Conservation (phyloP, 345 rosid genomes). For the Noccaea caerulescens region DNA sequence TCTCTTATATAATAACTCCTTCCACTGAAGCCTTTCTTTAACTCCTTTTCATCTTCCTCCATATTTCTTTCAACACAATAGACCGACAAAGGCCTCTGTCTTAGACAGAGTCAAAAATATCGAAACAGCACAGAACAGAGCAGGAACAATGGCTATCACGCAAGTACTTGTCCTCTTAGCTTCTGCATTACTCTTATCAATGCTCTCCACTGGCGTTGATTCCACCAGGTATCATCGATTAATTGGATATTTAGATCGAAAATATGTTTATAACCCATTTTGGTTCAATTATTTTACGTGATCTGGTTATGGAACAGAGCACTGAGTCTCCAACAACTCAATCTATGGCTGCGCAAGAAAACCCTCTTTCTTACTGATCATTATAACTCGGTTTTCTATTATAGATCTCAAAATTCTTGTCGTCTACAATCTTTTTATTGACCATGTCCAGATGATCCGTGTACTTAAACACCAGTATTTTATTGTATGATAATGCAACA, state of each 20-base stretch:
- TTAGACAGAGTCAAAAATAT: conserved; percentile 15
- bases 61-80: conserved; percentile 30
- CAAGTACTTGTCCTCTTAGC: conserved; percentile 43
- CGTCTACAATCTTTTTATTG: background rate
- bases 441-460: conserved; percentile 3
- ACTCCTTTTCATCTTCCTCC: conserved; percentile 29
- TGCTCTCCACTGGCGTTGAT: conserved; percentile 47
- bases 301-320: conserved; percentile 28
- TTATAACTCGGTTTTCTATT: conserved; percentile 8
- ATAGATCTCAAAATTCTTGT: conserved; percentile 21
- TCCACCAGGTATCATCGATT: conserved; percentile 44
- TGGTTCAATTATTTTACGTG: background rate
- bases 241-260: background rate
- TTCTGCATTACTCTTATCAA: conserved; percentile 49
- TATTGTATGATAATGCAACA: background rate
- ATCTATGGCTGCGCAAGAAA: conserved; percentile 1
- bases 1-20: conserved; percentile 40
- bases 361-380: conserved; percentile 13
- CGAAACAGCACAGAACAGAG: conserved; percentile 15
- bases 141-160: conserved; percentile 45
- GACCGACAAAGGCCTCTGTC: conserved; percentile 40
- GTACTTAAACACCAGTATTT: background rate
- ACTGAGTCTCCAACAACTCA: conserved; percentile 14
- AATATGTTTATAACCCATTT: conserved; percentile 1
- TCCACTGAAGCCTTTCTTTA: conserved; percentile 24